Conservation (phyloP, 805 yeast species). For the Metschnikowia sp. region DNA sequence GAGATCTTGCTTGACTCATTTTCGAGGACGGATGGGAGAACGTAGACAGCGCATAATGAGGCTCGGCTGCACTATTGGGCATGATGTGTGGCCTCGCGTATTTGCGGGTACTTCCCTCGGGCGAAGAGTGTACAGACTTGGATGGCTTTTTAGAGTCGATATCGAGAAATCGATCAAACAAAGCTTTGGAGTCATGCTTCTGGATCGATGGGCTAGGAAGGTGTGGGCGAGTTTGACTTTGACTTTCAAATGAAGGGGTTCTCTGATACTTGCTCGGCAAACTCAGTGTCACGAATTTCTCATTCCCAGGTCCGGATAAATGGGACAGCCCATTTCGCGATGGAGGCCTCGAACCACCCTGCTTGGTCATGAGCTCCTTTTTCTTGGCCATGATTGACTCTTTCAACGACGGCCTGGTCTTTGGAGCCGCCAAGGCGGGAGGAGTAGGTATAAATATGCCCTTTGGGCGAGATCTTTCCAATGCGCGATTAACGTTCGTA, state of each 20-base stretch:
- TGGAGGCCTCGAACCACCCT: conserved; percentile 15
- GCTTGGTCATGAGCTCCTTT: conserved; percentile 31
- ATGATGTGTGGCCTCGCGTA: background rate
- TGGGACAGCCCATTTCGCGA: conserved; percentile 13
- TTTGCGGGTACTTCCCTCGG: background rate
- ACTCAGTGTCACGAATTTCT: background rate
- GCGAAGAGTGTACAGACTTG: background rate
- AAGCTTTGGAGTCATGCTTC: background rate
- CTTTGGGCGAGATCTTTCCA: conserved; percentile 56
- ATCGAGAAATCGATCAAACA: background rate
- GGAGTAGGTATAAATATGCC: background rate
- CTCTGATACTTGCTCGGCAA: background rate
- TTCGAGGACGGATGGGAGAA: conserved; percentile 9
- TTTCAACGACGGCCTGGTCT: conserved; percentile 44
- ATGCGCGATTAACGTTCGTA: conserved; percentile 48
- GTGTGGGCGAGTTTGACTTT: background rate
- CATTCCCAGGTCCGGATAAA: background rate
- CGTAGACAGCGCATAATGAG: conserved; percentile 16
- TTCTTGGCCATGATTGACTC: conserved; percentile 46
- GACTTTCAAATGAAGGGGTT: background rate
- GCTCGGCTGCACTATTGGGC: conserved; percentile 2
- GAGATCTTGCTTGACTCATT: too few relatives aligned
- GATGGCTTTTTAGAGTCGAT: background rate
- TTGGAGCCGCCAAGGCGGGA: conserved; percentile 8
- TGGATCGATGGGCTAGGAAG: background rate